Conservation (phyloP, 192 early-diverging fungal genomes). For the Coemansia sp. region DNA sequence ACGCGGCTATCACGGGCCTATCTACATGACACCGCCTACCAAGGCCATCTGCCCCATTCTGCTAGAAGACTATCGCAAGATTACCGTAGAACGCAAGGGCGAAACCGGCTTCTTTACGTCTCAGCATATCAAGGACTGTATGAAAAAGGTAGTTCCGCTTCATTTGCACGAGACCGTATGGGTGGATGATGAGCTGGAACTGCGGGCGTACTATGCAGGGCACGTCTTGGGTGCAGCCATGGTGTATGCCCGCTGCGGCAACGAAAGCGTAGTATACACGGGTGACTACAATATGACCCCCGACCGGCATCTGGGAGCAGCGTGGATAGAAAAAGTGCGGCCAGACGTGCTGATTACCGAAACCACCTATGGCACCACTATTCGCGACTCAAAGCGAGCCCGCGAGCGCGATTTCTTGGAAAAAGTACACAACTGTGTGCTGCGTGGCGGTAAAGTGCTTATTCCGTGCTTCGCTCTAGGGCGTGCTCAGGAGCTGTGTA, state of each 20-base stretch:
- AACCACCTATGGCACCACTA: slow-evolving; percentile 94
- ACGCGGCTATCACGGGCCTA: slow-evolving; percentile 90
- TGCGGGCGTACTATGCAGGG: slow-evolving; percentile 91
- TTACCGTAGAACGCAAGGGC: slow-evolving; percentile 83
- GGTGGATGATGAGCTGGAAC: slow-evolving; percentile 80
- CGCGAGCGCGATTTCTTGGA: slow-evolving; percentile 91
- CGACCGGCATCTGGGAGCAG: slow-evolving; percentile 87
- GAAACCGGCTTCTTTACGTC: slow-evolving; percentile 88
- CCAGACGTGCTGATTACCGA: slow-evolving; percentile 96
- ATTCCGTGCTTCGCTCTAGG: slow-evolving; percentile 99
- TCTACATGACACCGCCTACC: slow-evolving; percentile 98
- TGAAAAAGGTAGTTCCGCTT: slow-evolving; percentile 90
- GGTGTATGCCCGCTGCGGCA: slow-evolving; percentile 76
- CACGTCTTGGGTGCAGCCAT: slow-evolving; percentile 98
- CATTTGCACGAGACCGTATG: slow-evolving; percentile 81
- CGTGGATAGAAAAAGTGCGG: slow-evolving; percentile 91
- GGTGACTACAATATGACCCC: slow-evolving; percentile 92
- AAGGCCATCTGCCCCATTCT: slow-evolving; percentile 93
- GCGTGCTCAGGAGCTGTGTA: slow-evolving; percentile 95
- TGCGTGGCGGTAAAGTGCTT: slow-evolving; percentile 80
- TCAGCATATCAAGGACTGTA: slow-evolving; percentile 85
- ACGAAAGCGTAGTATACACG: slow-evolving; percentile 79
- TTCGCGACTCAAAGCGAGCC: slow-evolving; percentile 88
- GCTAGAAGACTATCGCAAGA: slow-evolving; percentile 92
- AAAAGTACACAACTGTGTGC: slow-evolving; percentile 79